Evolutionary conservation across 768 basidiomycete species (phyloP), one percentile per base, ranked within the genome.

Genomic region (Suillus hirtellus): DNA sequence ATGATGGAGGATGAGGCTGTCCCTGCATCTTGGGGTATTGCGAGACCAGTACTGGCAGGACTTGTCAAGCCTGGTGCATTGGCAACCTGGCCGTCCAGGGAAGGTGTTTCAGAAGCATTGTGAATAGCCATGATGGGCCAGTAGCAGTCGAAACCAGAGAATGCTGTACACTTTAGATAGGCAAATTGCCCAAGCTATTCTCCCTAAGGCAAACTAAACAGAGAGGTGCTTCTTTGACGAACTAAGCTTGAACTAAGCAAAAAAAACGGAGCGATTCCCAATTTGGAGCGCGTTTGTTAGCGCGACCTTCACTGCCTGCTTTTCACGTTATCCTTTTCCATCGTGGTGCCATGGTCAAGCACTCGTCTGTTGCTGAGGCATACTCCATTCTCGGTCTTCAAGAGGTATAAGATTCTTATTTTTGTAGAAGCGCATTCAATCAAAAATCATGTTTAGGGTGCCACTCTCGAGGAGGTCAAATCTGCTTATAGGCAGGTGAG

Each of bases 401-500:
- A 61, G 73, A 86, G 79, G 88, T 86, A 64, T 35, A 69, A 63
- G 9, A 8, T 52, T 50, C 6, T 58, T 50, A 38, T 27, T 35
- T 14, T 24, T 49, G 7, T 5, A 15, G 34, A 54, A 63, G 24
- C 1, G 15, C 19, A 24, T 46, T 53, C 46, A 50, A 60, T 69
- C 61, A 62, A 69, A 34, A 55, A 21, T 66, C 60, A 55, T 37
- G 1, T 50, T 58, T 66, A 91, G 89, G 87, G 82, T 61, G 76
- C 82, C 42, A 79, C 88, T 19, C 71, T 89, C 61, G 89, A 91
- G 27, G 74, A 77, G n/a, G 85, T 91, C 58, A 90, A 87, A 73
- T 78, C 76, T 56, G 80, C 85, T 10, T 92, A 91, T 79, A 90
- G 84, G 71, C 86, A 89, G 81, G 90, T 86, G 61, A 49, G 75